Percentiles rank a stretch among this genome's conserved stretches.
These are phyloP conservation scores for Arthrinium puccinioides DNA, from an alignment of 2,329 filamentous ascomycete genomes.

Conservation along the genomic window DNA sequence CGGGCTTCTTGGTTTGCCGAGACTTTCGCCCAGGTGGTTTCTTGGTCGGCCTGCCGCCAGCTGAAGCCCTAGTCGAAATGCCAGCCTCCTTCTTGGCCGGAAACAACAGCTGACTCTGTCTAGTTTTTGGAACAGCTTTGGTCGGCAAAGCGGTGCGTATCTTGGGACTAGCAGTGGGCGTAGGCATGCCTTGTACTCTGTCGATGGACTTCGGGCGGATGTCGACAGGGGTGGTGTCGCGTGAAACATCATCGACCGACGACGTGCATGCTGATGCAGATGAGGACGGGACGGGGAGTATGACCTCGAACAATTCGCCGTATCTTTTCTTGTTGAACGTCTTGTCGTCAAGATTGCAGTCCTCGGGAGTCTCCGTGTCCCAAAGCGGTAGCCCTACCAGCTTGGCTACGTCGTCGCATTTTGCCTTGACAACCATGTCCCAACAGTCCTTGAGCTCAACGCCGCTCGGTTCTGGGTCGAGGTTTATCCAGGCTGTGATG, in stretches of 20 bases:
- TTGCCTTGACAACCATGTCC: conserved; percentile 82
- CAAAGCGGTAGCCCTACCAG: conserved; percentile 57
- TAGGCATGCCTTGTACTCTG: conserved; percentile 44
- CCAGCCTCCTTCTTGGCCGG: conserved; percentile 16
- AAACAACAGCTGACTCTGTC: conserved; percentile 46
- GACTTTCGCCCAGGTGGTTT: conserved; percentile 24
- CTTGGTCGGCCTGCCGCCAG: conserved; percentile 26
- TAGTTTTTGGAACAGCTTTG: conserved; percentile 29
- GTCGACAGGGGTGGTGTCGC: conserved; percentile 16
- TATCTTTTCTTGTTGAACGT: conserved; percentile 31
- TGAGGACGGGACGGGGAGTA: conserved; percentile 25
- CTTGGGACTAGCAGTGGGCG: conserved; percentile 50
- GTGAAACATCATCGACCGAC: conserved; percentile 15
- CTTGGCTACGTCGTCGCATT: conserved; percentile 79
- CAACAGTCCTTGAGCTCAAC: conserved; percentile 87
- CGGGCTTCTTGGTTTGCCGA: conserved; percentile 34
- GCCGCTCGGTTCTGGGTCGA: conserved; percentile 73
- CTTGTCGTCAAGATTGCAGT: conserved; percentile 36
- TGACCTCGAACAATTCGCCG: conserved; percentile 32
- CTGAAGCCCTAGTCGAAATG: no score
- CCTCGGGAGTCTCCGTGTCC: conserved; percentile 43
- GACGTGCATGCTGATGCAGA: conserved; percentile 7
- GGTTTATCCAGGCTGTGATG: conserved; percentile 90
- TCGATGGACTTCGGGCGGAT: conserved; percentile 32
- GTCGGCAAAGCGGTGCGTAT: conserved; percentile 31